Evolutionary conservation across 2,329 filamentous ascomycete genomes (phyloP).

Genomic region (Aaosphaeria arxii): DNA sequence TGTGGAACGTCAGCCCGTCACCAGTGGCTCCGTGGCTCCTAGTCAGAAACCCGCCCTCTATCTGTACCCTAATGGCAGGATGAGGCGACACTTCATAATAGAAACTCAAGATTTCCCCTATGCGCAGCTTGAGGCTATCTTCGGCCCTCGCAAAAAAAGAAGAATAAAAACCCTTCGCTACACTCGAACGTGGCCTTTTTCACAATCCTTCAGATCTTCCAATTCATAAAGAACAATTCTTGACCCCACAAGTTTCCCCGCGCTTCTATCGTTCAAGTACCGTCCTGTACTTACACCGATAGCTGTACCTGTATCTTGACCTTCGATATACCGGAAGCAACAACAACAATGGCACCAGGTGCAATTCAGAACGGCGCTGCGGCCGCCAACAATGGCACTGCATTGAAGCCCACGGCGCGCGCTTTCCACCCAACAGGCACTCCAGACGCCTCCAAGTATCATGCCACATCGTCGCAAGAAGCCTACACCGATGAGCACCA

Average conservation of each 20-base stretch:
- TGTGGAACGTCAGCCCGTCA: conserved; percentile 1
- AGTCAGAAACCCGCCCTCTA: neutral
- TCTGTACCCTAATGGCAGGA: conserved; percentile 15
- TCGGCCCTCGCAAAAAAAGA: conserved; percentile 4
- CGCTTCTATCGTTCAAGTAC: conserved; percentile 5
- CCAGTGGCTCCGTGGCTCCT: neutral
- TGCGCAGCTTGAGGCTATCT: conserved; percentile 14
- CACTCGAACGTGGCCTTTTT: neutral
- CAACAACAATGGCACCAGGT: conserved; percentile 32
- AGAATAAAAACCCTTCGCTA: conserved; percentile 3
- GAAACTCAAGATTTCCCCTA: conserved; percentile 13
- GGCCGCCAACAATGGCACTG: conserved; percentile 22
- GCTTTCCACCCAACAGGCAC: conserved; percentile 37
- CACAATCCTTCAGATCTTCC: conserved; percentile 1
- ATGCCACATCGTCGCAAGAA: conserved; percentile 72
- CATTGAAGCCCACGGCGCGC: conserved; percentile 36
- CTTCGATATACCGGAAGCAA: neutral
- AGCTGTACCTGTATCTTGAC: neutral
- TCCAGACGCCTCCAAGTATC: conserved; percentile 52
- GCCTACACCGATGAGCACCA: conserved; percentile 80
- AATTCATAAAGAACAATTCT: conserved; percentile 8
- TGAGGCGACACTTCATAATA: conserved; percentile 5
- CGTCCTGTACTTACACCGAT: neutral
- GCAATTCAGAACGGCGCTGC: conserved; percentile 24
- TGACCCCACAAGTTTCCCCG: conserved; percentile 8